These are phyloP conservation scores for Bruguiera hainesii DNA, from an alignment of 441 rosid species.

Conservation along the genomic window DNA sequence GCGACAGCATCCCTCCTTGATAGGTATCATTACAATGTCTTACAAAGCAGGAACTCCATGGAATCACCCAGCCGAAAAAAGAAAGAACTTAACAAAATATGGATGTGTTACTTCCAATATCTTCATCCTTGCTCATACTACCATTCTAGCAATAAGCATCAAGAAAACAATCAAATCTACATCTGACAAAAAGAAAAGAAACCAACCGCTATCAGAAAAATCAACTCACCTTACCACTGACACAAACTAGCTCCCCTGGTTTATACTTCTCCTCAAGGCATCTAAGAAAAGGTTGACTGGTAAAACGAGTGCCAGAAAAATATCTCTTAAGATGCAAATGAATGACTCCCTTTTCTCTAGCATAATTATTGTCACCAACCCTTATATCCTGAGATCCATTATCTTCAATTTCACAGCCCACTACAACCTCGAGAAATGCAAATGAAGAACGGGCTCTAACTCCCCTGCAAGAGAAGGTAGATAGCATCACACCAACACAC, in stretches of 20 bases:
- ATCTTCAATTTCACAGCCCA: constrained; percentile 61
- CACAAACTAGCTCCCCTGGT: constrained; percentile 75
- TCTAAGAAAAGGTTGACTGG: constrained; percentile 67
- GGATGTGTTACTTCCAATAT: constrained; percentile 3
- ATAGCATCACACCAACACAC: constrained; percentile 20
- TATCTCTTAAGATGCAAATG: constrained; percentile 87
- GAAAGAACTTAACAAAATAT: neutral
- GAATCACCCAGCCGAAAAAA: neutral
- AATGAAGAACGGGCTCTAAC: constrained; percentile 61
- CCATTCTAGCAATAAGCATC: neutral
- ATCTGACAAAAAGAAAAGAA: constrained; percentile 12
- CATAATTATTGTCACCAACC: constrained; percentile 21
- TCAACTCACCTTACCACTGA: constrained; percentile 77
- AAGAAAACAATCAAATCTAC: constrained; percentile 9
- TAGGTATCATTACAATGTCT: too few relatives aligned
- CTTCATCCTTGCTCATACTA: constrained; percentile 12
- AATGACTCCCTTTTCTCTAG: constrained; percentile 39
- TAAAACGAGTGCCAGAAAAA: constrained; percentile 83
- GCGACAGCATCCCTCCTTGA: too few relatives aligned
- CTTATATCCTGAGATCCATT: constrained; percentile 30
- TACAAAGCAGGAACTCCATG: too few relatives aligned
- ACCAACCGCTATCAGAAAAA: constrained; percentile 15
- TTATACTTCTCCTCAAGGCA: constrained; percentile 55
- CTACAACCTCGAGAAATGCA: constrained; percentile 86
- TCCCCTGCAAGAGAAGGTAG: constrained; percentile 54